These are phyloP conservation scores for Symbiodinium pilosum DNA, from an alignment of 73 alveolate genomes.

Conservation along the genomic window DNA sequence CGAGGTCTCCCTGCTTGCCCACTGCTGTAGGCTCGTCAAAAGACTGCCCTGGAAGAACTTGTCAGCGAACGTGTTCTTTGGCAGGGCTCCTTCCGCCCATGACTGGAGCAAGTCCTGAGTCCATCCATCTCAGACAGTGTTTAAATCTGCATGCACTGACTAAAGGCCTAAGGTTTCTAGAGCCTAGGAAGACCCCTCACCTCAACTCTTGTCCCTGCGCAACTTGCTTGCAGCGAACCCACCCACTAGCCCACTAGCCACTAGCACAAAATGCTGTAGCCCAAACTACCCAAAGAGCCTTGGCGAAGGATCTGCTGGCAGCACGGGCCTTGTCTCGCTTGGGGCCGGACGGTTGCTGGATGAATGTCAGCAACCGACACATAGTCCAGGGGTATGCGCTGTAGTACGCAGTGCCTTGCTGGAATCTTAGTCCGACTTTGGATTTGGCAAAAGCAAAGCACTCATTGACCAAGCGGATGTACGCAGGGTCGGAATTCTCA, in stretches of 20 bases:
- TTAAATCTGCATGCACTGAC: too few species aligned
- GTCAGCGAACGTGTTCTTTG: neutral
- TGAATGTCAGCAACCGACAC: neutral
- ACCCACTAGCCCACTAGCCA: too few species aligned
- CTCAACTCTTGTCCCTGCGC: too few species aligned
- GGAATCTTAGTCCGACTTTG: neutral
- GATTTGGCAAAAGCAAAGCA: neutral
- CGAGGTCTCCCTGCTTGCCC: neutral
- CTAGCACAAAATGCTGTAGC: too few species aligned
- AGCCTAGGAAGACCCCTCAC: too few species aligned
- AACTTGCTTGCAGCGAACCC: too few species aligned
- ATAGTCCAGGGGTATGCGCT: slow-evolving; percentile 8
- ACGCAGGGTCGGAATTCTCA: neutral
- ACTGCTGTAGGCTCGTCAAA: neutral
- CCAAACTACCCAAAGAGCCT: too few species aligned
- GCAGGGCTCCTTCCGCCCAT: neutral
- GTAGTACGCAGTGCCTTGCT: slow-evolving; percentile 18
- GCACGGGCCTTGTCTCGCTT: neutral
- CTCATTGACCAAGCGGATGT: neutral
- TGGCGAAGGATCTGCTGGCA: neutral
- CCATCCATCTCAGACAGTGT: too few species aligned
- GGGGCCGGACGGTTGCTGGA: neutral
- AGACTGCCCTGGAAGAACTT: neutral
- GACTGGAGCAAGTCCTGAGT: neutral
- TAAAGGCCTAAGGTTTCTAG: too few species aligned